Evolutionary conservation across 1,284 basidiomycete species (phyloP).

Genomic region (Leccinum pachyderme): DNA sequence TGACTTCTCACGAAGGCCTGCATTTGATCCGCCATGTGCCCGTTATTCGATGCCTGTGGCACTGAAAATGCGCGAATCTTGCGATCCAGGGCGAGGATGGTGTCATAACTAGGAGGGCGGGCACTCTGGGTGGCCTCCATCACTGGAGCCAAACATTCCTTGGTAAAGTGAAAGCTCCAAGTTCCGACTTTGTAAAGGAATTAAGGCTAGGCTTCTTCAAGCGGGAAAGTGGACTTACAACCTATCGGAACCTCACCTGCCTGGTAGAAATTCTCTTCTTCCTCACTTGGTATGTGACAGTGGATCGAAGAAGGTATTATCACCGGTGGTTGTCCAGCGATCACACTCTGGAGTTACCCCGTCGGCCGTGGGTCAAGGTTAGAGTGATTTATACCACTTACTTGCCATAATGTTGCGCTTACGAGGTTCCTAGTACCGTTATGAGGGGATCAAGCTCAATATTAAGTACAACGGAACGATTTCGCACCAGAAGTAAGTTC

Average conservation of each 20-base stretch:
- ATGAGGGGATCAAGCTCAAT: neutral
- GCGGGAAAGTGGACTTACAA: slow-evolving; percentile 36
- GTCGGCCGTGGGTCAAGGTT: neutral
- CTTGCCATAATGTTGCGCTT: slow-evolving; percentile 42
- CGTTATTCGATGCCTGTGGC: slow-evolving; percentile 18
- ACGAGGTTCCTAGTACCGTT: slow-evolving; percentile 38
- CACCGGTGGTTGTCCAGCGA: slow-evolving; percentile 50
- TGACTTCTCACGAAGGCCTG: slow-evolving; percentile 43
- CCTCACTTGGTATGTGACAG: slow-evolving; percentile 42
- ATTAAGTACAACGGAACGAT: neutral
- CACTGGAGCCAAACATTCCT: slow-evolving; percentile 44
- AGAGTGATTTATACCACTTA: neutral
- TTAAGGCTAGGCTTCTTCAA: neutral
- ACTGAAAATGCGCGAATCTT: slow-evolving; percentile 41
- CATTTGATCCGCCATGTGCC: slow-evolving; percentile 42
- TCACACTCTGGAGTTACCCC: slow-evolving; percentile 36
- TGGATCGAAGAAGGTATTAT: slow-evolving; percentile 41
- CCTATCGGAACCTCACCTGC: slow-evolving; percentile 43
- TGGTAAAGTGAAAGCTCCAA: slow-evolving; percentile 44
- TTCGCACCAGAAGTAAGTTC: slow-evolving; percentile 49
- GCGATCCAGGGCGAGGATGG: slow-evolving; percentile 43
- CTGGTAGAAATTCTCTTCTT: slow-evolving; percentile 44
- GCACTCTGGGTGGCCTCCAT: slow-evolving; percentile 40
- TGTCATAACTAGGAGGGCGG: slow-evolving; percentile 45
- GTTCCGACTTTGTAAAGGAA: slow-evolving; percentile 38